Base-by-base conservation (phyloP, 768 basidiomycete species). In the Amanita rimosa region DNA sequence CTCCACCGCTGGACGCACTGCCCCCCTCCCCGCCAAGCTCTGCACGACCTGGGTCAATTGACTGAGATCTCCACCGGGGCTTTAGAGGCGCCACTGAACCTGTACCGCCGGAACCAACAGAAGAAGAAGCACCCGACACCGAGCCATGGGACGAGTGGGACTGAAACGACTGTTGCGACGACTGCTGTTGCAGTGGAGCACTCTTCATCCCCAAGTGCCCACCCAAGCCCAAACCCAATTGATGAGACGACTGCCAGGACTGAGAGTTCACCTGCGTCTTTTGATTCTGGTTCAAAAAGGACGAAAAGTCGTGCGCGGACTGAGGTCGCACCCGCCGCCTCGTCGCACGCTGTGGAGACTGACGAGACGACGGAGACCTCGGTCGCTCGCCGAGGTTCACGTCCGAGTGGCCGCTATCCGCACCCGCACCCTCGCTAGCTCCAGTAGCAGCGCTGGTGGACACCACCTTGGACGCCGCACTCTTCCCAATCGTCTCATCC, bases 401-500 rank as follows among this genome's bases (percentile, higher is more conserved):
- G 43, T 65, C 57, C 36, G 57, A 53, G 55, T 54, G 42, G 0
- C 53, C 57, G n/a, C n/a, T n/a, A n/a, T n/a, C n/a, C n/a, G n/a
- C n/a, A n/a, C n/a, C n/a, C n/a, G n/a, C n/a, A 2, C 44, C 46
- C 11, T 54, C 48, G 4, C 51, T 41, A 21, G 17, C 38, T 22
- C 38, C 38, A 8, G 46, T 26, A 44, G 29, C 22, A 31, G n/a
- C n/a, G 14, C 33, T 49, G 53, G 41, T 43, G 52, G 21, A 48
- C 41, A 52, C 40, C 68, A 54, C 27, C 57, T 60, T 67, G n/a
- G 62, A 60, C 5, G 65, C 65, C 6, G 72, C 63, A 24, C 64
- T 71, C 60, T 73, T 83, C 1, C 82, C 83, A 21, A 85, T 79
- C 4, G 82, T 82, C 51, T 81, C 78, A 9, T 75, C 78, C 48